Base-by-base conservation (phyloP, 768 basidiomycete species). In the Strobilomyces confusus region DNA sequence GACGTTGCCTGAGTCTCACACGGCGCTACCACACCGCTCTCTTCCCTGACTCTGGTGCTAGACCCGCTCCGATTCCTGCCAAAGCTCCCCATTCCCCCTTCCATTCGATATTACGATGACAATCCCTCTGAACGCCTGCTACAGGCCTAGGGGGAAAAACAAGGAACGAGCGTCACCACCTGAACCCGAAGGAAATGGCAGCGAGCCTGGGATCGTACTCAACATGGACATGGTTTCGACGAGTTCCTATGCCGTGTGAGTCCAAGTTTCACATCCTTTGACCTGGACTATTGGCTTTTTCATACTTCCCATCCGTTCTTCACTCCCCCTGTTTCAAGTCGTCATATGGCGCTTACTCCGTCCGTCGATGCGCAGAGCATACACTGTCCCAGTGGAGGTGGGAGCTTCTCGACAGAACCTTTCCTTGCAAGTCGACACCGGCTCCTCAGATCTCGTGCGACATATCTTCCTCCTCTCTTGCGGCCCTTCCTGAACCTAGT, bases 391-490 rank as follows among this genome's bases (percentile, higher is more conserved):
- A 4, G 71, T 86, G 5, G 68, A 62, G 19, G 72, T 89, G 22
- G 87, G 89, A 12, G 49, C 66, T 8, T 68, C 64, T 9, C 63
- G 63, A 30, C 78, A 86, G 51, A 76, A 75, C 22, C 69, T 86
- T 22, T 82, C 79, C 7, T 69, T 91, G 2, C 88, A 90, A 63
- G 78, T 92, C 34, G 89, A 92, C 60, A 89, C 86, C 0, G 90
- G 90, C 26, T 91, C 90, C 0, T 87, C 87, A 0, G 89, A 92
- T 70, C 74, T 89, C 23, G 88, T 89, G 53, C 60, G 81, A 73
- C 29, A 9, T 30, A 30, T 30, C n/a, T 48, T 56, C 29, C 37
- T 43, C 33, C 49, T 1, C 22, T 11, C n/a, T 36, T 41, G 19
- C 6, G 9, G 15, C 43, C 45, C 45, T 48, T 36, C 41, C 19